phyloP scores from a whole-genome alignment of 805 yeast species.

The Candida verbasci region DNA sequence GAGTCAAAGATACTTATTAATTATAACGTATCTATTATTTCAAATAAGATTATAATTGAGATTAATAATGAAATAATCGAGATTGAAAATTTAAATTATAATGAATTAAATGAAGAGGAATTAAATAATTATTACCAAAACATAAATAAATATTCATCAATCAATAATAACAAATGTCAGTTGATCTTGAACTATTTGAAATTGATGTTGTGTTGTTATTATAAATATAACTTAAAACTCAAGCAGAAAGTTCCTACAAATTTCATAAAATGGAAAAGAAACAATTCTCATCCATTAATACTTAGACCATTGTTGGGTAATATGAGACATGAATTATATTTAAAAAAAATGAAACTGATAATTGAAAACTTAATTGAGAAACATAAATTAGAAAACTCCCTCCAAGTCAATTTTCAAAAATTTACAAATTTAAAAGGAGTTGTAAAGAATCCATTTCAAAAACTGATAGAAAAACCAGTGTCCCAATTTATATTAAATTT shows the following conservation, averaged over 20 bases:
- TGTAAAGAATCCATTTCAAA: slow-evolving; percentile 31
- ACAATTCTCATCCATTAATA: slow-evolving; percentile 42
- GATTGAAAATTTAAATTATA: slow-evolving; percentile 55
- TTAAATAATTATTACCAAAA: slow-evolving; percentile 25
- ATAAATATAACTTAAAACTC: slow-evolving; percentile 40
- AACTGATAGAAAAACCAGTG: slow-evolving; percentile 35
- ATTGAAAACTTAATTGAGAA: slow-evolving; percentile 18
- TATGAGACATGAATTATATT: slow-evolving; percentile 47
- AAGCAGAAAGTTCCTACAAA: slow-evolving; percentile 46
- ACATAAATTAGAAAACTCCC: slow-evolving; percentile 8
- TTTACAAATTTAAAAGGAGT: slow-evolving; percentile 20
- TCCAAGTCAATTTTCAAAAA: slow-evolving; percentile 12
- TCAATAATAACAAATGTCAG: slow-evolving; percentile 45
- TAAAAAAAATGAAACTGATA: slow-evolving; percentile 25
- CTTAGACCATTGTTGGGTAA: slow-evolving; percentile 57
- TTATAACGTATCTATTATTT: slow-evolving; percentile 62
- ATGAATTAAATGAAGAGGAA: slow-evolving; percentile 38
- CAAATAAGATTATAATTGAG: slow-evolving; percentile 61
- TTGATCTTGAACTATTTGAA: slow-evolving; percentile 50
- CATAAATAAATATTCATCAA: slow-evolving; percentile 24
- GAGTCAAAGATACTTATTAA: slow-evolving; percentile 72
- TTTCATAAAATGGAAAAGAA: slow-evolving; percentile 40
- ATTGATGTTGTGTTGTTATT: slow-evolving; percentile 58
- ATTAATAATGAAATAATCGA: slow-evolving; percentile 64
- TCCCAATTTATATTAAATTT: slow-evolving; percentile 24